Evolutionary conservation across 2,329 filamentous ascomycete species (phyloP).

Genomic region (Fusarium cicatricum): DNA sequence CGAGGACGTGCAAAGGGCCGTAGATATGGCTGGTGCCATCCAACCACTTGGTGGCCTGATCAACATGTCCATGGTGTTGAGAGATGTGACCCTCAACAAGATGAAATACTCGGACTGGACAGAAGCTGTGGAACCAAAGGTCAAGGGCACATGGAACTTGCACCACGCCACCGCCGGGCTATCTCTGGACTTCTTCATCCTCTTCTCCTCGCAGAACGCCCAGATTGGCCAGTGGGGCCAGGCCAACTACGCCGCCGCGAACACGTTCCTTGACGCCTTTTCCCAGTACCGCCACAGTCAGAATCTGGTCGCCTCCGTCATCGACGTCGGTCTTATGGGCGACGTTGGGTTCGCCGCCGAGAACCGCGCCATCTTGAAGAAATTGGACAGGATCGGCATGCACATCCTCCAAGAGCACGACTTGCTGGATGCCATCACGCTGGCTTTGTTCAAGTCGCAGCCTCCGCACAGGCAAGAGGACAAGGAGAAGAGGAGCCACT

Average conservation of each 20-base stretch:
- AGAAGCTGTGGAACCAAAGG: slow-evolving; percentile 41
- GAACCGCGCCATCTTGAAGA: too few relatives aligned
- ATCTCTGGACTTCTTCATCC: slow-evolving; percentile 49
- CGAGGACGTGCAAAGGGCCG: neutral
- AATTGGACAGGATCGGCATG: too few relatives aligned
- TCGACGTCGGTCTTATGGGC: too few relatives aligned
- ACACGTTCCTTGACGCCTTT: slow-evolving; percentile 51
- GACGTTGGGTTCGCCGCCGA: too few relatives aligned
- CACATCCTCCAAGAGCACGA: too few relatives aligned
- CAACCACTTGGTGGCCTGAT: slow-evolving; percentile 2
- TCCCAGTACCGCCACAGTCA: slow-evolving; percentile 45
- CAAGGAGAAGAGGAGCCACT: too few relatives aligned
- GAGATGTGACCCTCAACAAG: slow-evolving; percentile 32
- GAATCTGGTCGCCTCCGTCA: slow-evolving; percentile 41
- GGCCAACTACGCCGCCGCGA: slow-evolving; percentile 52
- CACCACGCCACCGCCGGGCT: slow-evolving; percentile 34
- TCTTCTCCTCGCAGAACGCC: slow-evolving; percentile 46
- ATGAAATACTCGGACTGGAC: slow-evolving; percentile 48
- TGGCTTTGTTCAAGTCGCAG: too few relatives aligned
- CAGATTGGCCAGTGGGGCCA: slow-evolving; percentile 47
- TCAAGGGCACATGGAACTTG: slow-evolving; percentile 48
- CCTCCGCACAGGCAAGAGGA: too few relatives aligned
- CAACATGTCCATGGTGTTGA: slow-evolving; percentile 8
- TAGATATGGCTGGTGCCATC: too few relatives aligned
- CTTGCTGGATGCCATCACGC: too few relatives aligned